Evolutionary conservation across 257 asterid species (phyloP).

Genomic region (Haberlea rhodopensis): DNA sequence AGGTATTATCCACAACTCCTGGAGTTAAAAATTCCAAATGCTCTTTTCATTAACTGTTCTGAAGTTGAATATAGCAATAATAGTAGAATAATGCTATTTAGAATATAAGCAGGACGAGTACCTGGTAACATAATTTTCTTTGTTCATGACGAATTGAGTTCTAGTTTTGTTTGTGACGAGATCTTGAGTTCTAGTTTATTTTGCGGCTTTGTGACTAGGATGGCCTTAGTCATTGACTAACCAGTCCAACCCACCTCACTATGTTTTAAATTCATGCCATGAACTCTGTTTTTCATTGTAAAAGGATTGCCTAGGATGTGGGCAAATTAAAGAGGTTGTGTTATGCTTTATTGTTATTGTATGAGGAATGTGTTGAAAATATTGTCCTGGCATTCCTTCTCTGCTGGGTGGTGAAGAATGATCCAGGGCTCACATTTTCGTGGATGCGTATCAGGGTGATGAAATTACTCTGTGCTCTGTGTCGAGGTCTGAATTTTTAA

Average conservation of each 20-base stretch:
- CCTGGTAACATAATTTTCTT: not conserved
- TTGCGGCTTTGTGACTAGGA: not conserved
- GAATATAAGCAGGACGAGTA: not conserved
- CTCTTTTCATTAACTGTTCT: not conserved
- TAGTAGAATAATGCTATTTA: not conserved
- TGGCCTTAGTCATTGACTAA: no score
- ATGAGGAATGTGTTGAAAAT: no score
- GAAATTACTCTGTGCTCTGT: no score
- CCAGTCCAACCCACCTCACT: no score
- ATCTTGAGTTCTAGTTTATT: not conserved
- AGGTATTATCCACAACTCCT: constrained; percentile 41
- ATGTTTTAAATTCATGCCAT: not conserved
- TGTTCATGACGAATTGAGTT: not conserved
- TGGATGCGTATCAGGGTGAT: no score
- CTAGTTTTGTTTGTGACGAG: not conserved
- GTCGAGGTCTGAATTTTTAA: no score
- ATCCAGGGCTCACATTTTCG: no score
- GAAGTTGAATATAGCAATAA: not conserved
- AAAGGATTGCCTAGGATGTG: not conserved
- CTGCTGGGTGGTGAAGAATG: no score
- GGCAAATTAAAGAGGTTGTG: not conserved
- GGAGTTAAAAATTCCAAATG: not conserved
- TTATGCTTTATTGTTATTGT: no score
- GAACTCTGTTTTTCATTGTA: no score
- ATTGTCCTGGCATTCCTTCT: no score